A percentile compares a stretch with the other conserved stretches of the same genome.
Evolutionary conservation across 495 filamentous ascomycete genomes (phyloP).

Genomic region (Daldinia bambusicola): DNA sequence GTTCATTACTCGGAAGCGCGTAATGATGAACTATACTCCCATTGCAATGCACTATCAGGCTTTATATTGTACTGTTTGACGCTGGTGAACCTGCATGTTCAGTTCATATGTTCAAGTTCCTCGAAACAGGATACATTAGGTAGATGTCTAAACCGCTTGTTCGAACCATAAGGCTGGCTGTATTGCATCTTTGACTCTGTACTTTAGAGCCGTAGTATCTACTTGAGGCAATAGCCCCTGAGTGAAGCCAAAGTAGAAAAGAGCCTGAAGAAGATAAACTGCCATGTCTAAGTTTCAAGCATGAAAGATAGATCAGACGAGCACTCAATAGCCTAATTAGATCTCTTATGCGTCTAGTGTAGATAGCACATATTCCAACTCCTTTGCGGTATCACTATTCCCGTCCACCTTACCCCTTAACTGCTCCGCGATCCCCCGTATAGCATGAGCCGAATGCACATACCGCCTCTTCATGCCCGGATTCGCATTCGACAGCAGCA

Average conservation of each 20-base stretch:
- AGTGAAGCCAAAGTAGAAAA: too few relatives aligned
- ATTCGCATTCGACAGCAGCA: conserved; percentile 59
- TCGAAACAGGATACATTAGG: too few relatives aligned
- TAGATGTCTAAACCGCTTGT: neutral
- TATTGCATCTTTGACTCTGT: too few relatives aligned
- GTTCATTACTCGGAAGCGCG: neutral
- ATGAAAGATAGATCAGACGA: neutral
- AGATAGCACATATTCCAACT: conserved; percentile 43
- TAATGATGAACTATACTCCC: conserved; percentile 4
- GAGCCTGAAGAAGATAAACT: too few relatives aligned
- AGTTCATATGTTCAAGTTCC: neutral
- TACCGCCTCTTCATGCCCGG: conserved; percentile 58
- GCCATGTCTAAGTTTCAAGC: too few relatives aligned
- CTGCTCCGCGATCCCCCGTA: conserved; percentile 53
- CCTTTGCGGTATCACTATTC: conserved; percentile 37
- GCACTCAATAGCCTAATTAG: neutral
- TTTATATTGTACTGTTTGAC: neutral
- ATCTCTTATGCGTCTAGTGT: conserved; percentile 26
- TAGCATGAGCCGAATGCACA: conserved; percentile 52
- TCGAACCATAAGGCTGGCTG: neutral
- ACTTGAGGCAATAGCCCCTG: too few relatives aligned
- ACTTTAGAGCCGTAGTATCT: neutral
- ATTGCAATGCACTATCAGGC: neutral
- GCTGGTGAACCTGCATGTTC: neutral
- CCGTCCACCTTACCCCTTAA: conserved; percentile 42